These are phyloP conservation scores for Calonectria montana DNA, from an alignment of 2,329 filamentous ascomycete genomes.

Conservation along the genomic window DNA sequence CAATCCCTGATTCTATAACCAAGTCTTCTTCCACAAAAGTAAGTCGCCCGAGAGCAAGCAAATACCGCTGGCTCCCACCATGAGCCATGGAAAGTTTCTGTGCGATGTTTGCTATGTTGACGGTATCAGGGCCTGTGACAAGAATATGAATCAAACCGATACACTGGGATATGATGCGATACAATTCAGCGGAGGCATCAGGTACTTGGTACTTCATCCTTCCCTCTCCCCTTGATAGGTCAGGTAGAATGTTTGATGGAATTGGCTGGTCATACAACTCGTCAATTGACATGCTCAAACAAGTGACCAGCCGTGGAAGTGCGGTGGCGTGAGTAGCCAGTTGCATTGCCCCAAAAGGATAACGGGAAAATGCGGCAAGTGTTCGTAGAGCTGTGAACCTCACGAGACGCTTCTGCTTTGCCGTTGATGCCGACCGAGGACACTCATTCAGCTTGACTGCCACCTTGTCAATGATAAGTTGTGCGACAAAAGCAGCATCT, in stretches of 20 bases:
- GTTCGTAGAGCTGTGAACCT: conserved; percentile 63
- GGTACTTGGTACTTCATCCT: not conserved
- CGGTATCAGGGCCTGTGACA: conserved; percentile 60
- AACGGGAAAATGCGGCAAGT: conserved; percentile 69
- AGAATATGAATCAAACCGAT: conserved; percentile 64
- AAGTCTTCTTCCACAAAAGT: conserved; percentile 85
- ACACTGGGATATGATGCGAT: conserved; percentile 60
- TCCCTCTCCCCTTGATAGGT: conserved; percentile 23
- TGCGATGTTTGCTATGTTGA: conserved; percentile 68
- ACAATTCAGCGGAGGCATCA: conserved; percentile 48
- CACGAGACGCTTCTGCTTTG: conserved; percentile 55
- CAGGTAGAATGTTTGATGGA: conserved; percentile 52
- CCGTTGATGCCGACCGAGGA: conserved; percentile 53
- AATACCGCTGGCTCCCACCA: conserved; percentile 83
- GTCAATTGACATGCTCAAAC: conserved; percentile 74
- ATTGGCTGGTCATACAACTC: conserved; percentile 73
- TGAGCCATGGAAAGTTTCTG: conserved; percentile 76
- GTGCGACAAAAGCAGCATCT: conserved; percentile 57
- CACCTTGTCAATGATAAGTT: conserved; percentile 69
- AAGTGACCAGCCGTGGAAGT: conserved; percentile 79
- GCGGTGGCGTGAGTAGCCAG: conserved; percentile 76
- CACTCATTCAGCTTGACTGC: conserved; percentile 71
- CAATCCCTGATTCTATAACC: conserved; percentile 81
- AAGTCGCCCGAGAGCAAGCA: conserved; percentile 83
- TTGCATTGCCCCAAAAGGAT: conserved; percentile 71